Base-by-base conservation (phyloP, 805 yeast genomes). In the Clavispora phyllophila region DNA sequence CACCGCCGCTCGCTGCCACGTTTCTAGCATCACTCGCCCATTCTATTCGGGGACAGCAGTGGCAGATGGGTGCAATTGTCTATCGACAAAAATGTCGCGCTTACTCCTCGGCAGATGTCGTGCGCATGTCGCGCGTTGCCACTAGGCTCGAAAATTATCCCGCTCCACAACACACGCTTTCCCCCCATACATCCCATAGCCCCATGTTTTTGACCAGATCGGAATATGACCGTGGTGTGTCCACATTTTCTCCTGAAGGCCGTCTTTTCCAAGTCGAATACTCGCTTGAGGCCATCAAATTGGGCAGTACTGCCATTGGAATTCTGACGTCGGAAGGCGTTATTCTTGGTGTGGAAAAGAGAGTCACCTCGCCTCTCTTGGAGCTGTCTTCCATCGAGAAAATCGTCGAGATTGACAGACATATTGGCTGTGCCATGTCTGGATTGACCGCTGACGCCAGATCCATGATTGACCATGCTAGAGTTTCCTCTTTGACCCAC, bases 391-490 rank as follows among this genome's bases (percentile, higher is more conserved):
- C 96, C 35, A 90, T 95, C 60, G 99, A 95, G 62, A 93, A 93
- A 66, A 90, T 93, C 52, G 87, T 93, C 53, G 99, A 93, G 60
- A 84, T 93, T 45, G 99, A 93, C 61, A 71, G 72, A 37, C 99
- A 93, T 61, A 81, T 93, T 44, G 99, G 99, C 38, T 89, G 97
- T 69, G 99, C 99, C 55, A 93, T 93, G 97, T 83, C 95, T 50
- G 99, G 99, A 3, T 75, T 95, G 51, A 93, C 98, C 2, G 98
- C 99, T 3, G 99, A 93, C 70, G 99, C 99, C 14, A 78, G 98
- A 59, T 87, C 96, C 25, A 89, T 93, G 96, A 89, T 93, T 58
- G 98, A 95, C 62, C 99, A 93, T 60, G 99, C 99, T 15, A 77
- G 99, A 57, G 96, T 88, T 18, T 79, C 84, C 9, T 79, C 89